These are phyloP conservation scores for Zasmidium citrigriseum DNA, from an alignment of 2,329 filamentous ascomycete species.

Conservation along the genomic window DNA sequence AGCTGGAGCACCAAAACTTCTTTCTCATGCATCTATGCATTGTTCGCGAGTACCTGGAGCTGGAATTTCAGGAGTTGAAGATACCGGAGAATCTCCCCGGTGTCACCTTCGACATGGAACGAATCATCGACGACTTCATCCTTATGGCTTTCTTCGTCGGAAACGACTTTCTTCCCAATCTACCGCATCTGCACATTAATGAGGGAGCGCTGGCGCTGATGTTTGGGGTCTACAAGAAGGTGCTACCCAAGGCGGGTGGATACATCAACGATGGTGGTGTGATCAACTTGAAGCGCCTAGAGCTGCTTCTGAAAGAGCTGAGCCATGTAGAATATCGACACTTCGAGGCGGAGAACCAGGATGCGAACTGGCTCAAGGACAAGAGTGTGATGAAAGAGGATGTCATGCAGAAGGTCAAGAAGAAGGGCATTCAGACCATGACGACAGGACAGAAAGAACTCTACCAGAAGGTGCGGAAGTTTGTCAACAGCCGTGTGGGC, in stretches of 20 bases:
- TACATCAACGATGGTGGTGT: constrained; percentile 96
- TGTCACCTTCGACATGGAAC: constrained; percentile 89
- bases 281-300: constrained; percentile 82
- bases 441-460: constrained; percentile 78
- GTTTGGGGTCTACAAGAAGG: constrained; percentile 94
- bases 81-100: constrained; percentile 64
- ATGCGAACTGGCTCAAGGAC: constrained; percentile 88
- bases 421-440: constrained; percentile 68
- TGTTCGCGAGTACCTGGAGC: constrained; percentile 91
- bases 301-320: constrained; percentile 76
- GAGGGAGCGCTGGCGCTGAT: constrained; percentile 95
- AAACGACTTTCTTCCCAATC: constrained; percentile 97
- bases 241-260: constrained; percentile 82
- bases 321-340: constrained; percentile 87
- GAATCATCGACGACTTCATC: constrained; percentile 98
- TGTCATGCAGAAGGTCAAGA: constrained; percentile 62
- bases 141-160: constrained; percentile 99
- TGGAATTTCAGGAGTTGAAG: constrained; percentile 94
- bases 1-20: constrained; percentile 98
- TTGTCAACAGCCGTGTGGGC: constrained; percentile 67
- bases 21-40: constrained; percentile 97
- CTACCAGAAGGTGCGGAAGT: constrained; percentile 80
- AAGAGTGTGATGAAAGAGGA: constrained; percentile 75
- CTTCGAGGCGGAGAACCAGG: constrained; percentile 86
- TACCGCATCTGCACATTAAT: constrained; percentile 96